Conservation (phyloP, 441 rosid genomes). For the Dalechampia spathulata region DNA sequence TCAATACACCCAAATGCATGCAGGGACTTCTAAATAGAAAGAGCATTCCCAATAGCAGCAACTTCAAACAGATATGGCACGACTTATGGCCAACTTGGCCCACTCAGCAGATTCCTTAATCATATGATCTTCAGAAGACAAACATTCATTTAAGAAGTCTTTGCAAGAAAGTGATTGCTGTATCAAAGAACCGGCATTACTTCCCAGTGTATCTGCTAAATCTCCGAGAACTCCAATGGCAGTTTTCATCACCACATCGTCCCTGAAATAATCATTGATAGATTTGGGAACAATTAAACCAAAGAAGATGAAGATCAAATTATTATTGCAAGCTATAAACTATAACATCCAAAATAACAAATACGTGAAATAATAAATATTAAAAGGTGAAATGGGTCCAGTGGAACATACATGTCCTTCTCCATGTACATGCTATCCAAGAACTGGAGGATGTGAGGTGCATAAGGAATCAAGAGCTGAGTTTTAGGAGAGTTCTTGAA, state of each 20-base stretch:
- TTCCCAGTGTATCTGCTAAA: conserved; percentile 51
- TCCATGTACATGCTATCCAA: conserved; percentile 47
- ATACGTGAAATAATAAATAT: neutral
- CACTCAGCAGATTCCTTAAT: conserved; percentile 77
- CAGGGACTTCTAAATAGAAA: conserved; percentile 31
- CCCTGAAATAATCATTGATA: conserved; percentile 32
- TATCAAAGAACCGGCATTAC: conserved; percentile 45
- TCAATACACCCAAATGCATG: conserved; percentile 50
- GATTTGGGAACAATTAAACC: too few relatives aligned
- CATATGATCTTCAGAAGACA: conserved; percentile 50
- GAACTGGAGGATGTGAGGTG: conserved; percentile 47
- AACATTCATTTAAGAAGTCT: conserved; percentile 45
- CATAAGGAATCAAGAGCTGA: conserved; percentile 50
- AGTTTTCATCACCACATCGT: conserved; percentile 46
- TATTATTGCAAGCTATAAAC: conserved; percentile 6
- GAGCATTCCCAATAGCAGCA: conserved; percentile 8
- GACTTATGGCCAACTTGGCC: conserved; percentile 50
- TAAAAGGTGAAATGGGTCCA: neutral
- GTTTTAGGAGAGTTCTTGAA: conserved; percentile 47
- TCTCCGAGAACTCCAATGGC: conserved; percentile 58
- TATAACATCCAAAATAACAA: neutral
- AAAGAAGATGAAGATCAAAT: too few relatives aligned
- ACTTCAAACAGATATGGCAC: conserved; percentile 47
- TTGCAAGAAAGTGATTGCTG: conserved; percentile 46
- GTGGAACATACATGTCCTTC: conserved; percentile 44